Evolutionary conservation across 2,329 filamentous ascomycete species (phyloP), one percentile per base, ranked within the genome.

Genomic region (Nemania sp.): DNA sequence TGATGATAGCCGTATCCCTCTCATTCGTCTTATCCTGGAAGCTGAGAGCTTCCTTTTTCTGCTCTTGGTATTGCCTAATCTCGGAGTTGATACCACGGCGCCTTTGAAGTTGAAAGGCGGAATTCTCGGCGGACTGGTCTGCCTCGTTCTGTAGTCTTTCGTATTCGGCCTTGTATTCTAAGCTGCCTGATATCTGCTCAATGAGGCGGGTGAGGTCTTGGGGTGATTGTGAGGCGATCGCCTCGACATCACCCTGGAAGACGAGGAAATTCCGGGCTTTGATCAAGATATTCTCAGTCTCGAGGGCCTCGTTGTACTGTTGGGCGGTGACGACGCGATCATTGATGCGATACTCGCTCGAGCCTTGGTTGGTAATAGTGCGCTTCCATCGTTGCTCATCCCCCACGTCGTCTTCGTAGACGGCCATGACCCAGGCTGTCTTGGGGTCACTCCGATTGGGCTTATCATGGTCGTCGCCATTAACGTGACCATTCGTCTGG

Each of bases 361-460:
- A 90, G 54, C 96, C 96, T 70, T 90, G 87, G 73, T 87, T 93
- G 3, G 94, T 98, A 79, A 99, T 99, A 73, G 90, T 91, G 69
- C 96, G 93, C 82, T 97, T 97, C 96, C 96, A 99, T 73, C 91
- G 90, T 78, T 98, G 94, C 80, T 97, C 93, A 76, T 97, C 93
- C 54, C 94, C 95, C 1, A 94, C 94, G 78, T 99, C 96, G 77
- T 99, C 96, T 79, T 98, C 94, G 80, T 98, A 99, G 18, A 99
- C 95, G 32, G 96, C 96, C 94, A 98, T 98, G 15, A 99, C 97
- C 95, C 95, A 99, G 2, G 96, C 97, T 2, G 91, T 96, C 79
- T 94, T 96, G 0, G 96, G 96, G 75, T 99, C 95, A 72, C 89
- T 88, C 41, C 88, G 90, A n/a, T 88, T 90, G 62, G 89, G 86